Percentiles rank a stretch among this genome's conserved stretches.
phyloP scores from a whole-genome alignment of 202 grass and related monocot species.

The Carex sylvatica region DNA sequence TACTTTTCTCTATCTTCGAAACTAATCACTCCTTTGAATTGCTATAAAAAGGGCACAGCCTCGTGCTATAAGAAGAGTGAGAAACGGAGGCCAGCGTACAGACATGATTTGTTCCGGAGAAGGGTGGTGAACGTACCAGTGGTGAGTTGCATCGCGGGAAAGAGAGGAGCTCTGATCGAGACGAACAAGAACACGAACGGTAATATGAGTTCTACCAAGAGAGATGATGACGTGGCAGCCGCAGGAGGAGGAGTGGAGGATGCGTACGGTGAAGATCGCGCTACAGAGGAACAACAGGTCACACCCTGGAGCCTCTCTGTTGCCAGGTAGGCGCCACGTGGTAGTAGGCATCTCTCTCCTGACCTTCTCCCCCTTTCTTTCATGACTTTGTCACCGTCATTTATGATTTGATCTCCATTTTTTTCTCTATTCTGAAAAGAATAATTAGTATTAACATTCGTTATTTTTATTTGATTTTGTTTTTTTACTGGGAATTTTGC shows the following conservation, averaged over 20 bases:
- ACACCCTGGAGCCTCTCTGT: constrained; percentile 86
- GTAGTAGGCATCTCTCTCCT: not conserved
- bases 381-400: constrained; percentile 4
- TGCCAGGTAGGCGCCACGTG: constrained; percentile 56
- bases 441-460: constrained; percentile 33
- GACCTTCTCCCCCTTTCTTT: not conserved
- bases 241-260: constrained; percentile 44
- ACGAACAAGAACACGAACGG: not conserved
- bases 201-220: constrained; percentile 20
- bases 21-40: not conserved
- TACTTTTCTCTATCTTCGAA: not conserved
- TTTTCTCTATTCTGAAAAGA: constrained; percentile 10
- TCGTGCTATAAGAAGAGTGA: constrained; percentile 2
- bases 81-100: constrained; percentile 15
- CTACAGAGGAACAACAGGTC: constrained; percentile 60
- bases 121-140: constrained; percentile 10
- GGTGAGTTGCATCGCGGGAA: not conserved
- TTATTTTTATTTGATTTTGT: constrained; percentile 28
- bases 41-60: constrained; percentile 25
- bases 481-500: constrained; percentile 39
- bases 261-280: constrained; percentile 56
- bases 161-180: constrained; percentile 8
- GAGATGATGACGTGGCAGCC: constrained; percentile 19
- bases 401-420: constrained; percentile 34
- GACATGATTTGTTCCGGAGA: not conserved